Percentiles rank a stretch among this genome's conserved stretches.
These are phyloP conservation scores for Tetrahymena elliotti DNA, from an alignment of 73 alveolate species.

Conservation along the genomic window DNA sequence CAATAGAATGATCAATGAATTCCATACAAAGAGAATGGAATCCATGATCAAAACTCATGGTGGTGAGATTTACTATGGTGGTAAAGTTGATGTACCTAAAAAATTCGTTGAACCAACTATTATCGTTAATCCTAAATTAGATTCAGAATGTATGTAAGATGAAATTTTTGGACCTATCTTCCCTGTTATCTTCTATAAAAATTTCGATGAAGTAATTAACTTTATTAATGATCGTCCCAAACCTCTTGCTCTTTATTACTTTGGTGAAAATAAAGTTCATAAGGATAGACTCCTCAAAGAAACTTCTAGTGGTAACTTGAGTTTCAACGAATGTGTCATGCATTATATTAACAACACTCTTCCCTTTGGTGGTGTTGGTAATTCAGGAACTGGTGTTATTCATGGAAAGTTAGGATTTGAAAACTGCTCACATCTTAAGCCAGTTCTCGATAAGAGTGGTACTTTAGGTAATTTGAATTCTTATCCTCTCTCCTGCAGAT, in stretches of 20 bases:
- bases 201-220: constrained; percentile 75
- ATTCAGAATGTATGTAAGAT: constrained; percentile 56
- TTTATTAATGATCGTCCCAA: constrained; percentile 77
- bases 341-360: constrained; percentile 72
- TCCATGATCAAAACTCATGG: constrained; percentile 60
- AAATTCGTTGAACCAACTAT: constrained; percentile 72
- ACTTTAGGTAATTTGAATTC: constrained; percentile 43
- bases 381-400: constrained; percentile 81
- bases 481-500: constrained; percentile 51
- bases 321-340: constrained; percentile 75
- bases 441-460: constrained; percentile 53
- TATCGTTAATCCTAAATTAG: constrained; percentile 51
- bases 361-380: constrained; percentile 97
- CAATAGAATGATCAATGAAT: constrained; percentile 71
- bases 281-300: constrained; percentile 64
- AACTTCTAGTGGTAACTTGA: constrained; percentile 83
- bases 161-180: constrained; percentile 96
- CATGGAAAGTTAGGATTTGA: constrained; percentile 78
- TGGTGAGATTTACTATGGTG: constrained; percentile 82
- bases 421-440: constrained; percentile 62
- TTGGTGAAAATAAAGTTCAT: constrained; percentile 65
- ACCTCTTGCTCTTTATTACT: constrained; percentile 91
- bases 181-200: constrained; percentile 72
- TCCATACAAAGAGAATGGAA: constrained; percentile 78
- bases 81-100: constrained; percentile 29